Percentiles rank a stretch among this genome's conserved stretches.
phyloP scores from a whole-genome alignment of 1,284 basidiomycete species.

The Malassezia globosa region DNA sequence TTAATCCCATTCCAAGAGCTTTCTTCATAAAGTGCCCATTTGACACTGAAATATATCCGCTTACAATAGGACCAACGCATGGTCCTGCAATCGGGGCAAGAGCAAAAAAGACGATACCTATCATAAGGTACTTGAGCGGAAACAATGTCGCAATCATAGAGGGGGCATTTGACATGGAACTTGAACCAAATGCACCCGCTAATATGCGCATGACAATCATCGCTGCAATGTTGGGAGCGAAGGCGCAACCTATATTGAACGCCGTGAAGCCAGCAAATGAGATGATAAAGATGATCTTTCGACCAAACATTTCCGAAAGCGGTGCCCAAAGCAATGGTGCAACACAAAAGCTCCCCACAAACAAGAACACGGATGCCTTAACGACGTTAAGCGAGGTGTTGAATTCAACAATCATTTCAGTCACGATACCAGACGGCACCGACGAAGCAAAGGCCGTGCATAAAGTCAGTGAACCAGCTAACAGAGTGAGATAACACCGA shows the following conservation, averaged over 20 bases:
- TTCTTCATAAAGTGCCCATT: no score
- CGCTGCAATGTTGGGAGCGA: conserved; percentile 55
- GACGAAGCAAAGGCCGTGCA: conserved; percentile 60
- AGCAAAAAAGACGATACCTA: conserved; percentile 60
- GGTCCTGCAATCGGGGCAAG: conserved; percentile 69
- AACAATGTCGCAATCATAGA: conserved; percentile 56
- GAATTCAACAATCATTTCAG: conserved; percentile 54
- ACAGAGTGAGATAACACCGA: conserved; percentile 58
- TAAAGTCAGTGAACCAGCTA: conserved; percentile 58
- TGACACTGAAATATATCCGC: conserved; percentile 49
- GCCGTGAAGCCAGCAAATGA: conserved; percentile 55
- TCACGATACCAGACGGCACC: conserved; percentile 60
- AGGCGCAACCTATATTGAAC: conserved; percentile 60
- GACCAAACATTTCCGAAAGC: conserved; percentile 53
- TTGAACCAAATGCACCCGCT: conserved; percentile 55
- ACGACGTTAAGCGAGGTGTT: conserved; percentile 56
- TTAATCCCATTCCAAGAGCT: no score
- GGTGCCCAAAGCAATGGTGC: conserved; percentile 56
- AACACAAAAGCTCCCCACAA: conserved; percentile 55
- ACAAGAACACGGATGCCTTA: conserved; percentile 59
- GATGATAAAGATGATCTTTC: conserved; percentile 58
- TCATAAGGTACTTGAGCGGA: conserved; percentile 59
- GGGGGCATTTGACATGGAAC: conserved; percentile 51
- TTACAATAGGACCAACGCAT: conserved; percentile 47
- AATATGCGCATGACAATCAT: conserved; percentile 62